Conservation (phyloP, 306 rosid species). For the Trifolium subterraneum region DNA sequence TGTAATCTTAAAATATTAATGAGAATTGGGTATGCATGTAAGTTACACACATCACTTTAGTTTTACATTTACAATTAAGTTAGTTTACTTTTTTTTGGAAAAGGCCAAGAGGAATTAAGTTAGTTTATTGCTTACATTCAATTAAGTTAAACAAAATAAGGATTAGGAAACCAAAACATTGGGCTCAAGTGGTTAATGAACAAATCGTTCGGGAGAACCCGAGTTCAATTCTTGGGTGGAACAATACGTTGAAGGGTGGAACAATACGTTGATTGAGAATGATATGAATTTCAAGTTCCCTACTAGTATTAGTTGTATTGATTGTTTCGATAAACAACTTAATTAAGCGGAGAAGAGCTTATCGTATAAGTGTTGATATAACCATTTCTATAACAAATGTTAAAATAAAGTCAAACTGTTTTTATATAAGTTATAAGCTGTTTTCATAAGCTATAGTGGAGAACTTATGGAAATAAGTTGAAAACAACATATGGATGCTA, state of each 20-base stretch:
- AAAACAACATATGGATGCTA: not conserved
- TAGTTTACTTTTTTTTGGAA: too few relatives aligned
- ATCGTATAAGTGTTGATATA: not conserved
- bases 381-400: not conserved
- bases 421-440: not conserved
- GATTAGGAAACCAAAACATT: not conserved
- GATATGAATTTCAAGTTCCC: not conserved
- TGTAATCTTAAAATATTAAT: not conserved
- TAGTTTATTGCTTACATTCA: not conserved
- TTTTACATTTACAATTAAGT: not conserved
- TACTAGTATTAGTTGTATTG: not conserved
- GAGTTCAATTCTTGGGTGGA: too few relatives aligned
- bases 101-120: too few relatives aligned
- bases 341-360: not conserved
- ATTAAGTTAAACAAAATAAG: constrained; percentile 14
- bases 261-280: not conserved
- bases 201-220: too few relatives aligned
- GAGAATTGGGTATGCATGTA: not conserved
- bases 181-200: too few relatives aligned
- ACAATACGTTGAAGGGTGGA: not conserved
- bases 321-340: not conserved
- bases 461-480: not conserved
- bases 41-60: not conserved
- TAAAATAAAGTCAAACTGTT: not conserved
- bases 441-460: not conserved